Conservation (phyloP, 202 grass and related monocot genomes). For the Zizania palustris region DNA sequence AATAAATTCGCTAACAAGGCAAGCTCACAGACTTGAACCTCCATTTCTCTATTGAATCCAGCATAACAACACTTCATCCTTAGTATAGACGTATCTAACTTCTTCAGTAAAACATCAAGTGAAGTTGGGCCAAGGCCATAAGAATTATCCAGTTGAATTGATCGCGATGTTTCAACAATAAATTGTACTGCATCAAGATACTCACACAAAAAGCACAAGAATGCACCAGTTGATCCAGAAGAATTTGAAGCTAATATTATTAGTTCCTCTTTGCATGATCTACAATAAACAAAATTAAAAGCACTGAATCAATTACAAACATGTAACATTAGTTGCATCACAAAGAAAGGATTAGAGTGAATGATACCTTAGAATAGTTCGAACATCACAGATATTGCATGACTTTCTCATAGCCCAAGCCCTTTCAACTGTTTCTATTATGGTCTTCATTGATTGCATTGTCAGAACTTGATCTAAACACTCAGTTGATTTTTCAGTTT, state of each 20-base stretch:
- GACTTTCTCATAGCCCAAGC: constrained; percentile 65
- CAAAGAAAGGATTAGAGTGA: constrained; percentile 24
- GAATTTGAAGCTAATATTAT: constrained; percentile 59
- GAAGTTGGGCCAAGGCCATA: constrained; percentile 44
- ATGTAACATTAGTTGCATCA: constrained; percentile 10
- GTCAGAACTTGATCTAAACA: constrained; percentile 47
- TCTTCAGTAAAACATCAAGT: constrained; percentile 65
- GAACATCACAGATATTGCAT: constrained; percentile 42
- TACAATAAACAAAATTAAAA: constrained; percentile 48
- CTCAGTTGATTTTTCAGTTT: constrained; percentile 33
- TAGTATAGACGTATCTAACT: constrained; percentile 61
- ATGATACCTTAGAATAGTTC: constrained; percentile 64
- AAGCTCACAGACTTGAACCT: constrained; percentile 74
- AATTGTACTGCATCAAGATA: constrained; percentile 69
- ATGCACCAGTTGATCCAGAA: constrained; percentile 50
- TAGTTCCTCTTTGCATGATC: constrained; percentile 71
- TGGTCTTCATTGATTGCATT: constrained; percentile 47
- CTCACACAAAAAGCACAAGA: constrained; percentile 62
- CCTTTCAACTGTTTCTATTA: constrained; percentile 62
- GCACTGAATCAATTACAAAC: constrained; percentile 19
- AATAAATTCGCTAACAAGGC: constrained; percentile 62
- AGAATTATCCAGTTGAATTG: constrained; percentile 47
- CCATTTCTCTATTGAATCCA: constrained; percentile 61
- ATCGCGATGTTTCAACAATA: constrained; percentile 59
- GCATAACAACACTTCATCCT: constrained; percentile 66